Evolutionary conservation across 441 rosid genomes (phyloP), one percentile per base, ranked within the genome.

Genomic region (Erysimum cheiri): DNA sequence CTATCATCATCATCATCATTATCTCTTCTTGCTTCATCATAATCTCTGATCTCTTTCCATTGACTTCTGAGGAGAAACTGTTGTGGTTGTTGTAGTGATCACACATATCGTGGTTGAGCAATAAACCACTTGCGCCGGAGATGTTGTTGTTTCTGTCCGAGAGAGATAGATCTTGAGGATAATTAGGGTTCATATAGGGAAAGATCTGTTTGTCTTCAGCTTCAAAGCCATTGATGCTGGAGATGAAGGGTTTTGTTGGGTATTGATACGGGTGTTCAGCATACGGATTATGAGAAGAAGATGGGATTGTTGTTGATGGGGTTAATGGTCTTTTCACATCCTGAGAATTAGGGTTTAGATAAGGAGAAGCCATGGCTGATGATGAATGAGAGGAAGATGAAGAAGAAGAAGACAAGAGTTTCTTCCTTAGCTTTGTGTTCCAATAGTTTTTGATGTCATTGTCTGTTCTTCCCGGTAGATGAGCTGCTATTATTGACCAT

Each of bases 381-480:
- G 76, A 66, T 61, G 85, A 64, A 63, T 78, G 84, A 66, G 70
- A 74, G 33, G 80, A 87, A 28, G 80, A 67, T 12, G 74, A 78
- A 64, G 84, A 78, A 64, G 84, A 75, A 58, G 79, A 67, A 39
- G 80, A 83, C 83, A 87, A 74, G 62, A 87, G 83, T 60, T 81
- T 85, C 79, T 83, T 85, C 84, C 81, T 85, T 33, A 85, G 87
- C 81, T 85, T 85, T 64, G 89, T 85, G 84, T 83, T 85, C 89
- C 87, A 85, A 73, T 83, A 80, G 79, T 85, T 85, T 65, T 85
- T 85, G 59, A 85, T 81, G 74, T 85, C 89, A 29, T 85, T 85
- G 75, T 85, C 88, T 5, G 88, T 85, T 69, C 88, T 81, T n/a
- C 86, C 86, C 8, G 85, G 88, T 65, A 85, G 81, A 60, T 85